Conservation (phyloP, 2,329 filamentous ascomycete genomes). For the Cercospora sp. region DNA sequence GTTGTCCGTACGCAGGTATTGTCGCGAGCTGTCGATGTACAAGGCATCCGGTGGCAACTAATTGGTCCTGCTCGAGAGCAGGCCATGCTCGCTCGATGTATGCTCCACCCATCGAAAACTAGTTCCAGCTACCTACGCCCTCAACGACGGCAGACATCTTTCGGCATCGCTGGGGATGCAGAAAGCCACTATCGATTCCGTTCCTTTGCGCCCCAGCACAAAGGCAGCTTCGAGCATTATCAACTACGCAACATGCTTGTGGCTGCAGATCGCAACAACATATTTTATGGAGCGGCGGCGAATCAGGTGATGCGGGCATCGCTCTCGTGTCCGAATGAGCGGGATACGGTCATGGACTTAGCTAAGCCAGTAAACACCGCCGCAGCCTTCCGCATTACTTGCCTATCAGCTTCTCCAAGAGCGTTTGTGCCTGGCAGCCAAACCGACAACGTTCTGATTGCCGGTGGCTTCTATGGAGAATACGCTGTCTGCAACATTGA, state of each 20-base stretch:
- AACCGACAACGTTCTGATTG: slow-evolving; percentile 44
- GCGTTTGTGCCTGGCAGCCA: not conserved
- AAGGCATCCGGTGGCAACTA: slow-evolving; percentile 41
- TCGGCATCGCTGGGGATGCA: slow-evolving; percentile 10
- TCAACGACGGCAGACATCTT: slow-evolving; percentile 5
- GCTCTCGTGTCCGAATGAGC: slow-evolving; percentile 47
- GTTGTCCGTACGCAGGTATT: slow-evolving; percentile 24
- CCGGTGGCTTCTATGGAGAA: slow-evolving; percentile 59
- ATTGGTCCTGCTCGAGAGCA: slow-evolving; percentile 33
- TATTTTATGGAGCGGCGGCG: slow-evolving; percentile 53
- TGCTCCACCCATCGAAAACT: slow-evolving; percentile 33
- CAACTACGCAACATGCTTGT: slow-evolving; percentile 61
- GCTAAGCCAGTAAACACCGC: slow-evolving; percentile 28
- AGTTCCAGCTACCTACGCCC: not conserved
- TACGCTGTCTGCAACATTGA: slow-evolving; percentile 51
- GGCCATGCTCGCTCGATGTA: slow-evolving; percentile 34
- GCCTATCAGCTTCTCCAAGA: slow-evolving; percentile 23
- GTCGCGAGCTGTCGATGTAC: slow-evolving; percentile 35
- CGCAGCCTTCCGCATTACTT: slow-evolving; percentile 26
- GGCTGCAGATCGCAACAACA: slow-evolving; percentile 55
- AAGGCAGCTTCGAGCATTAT: slow-evolving; percentile 57
- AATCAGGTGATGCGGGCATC: slow-evolving; percentile 53
- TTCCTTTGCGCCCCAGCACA: slow-evolving; percentile 44
- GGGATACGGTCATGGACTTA: slow-evolving; percentile 53
- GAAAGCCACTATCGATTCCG: slow-evolving; percentile 34